Percentiles rank a stretch among this genome's conserved stretches.
phyloP scores from a whole-genome alignment of 2,329 filamentous ascomycete species.

The Fonsecaea pedrosoi region DNA sequence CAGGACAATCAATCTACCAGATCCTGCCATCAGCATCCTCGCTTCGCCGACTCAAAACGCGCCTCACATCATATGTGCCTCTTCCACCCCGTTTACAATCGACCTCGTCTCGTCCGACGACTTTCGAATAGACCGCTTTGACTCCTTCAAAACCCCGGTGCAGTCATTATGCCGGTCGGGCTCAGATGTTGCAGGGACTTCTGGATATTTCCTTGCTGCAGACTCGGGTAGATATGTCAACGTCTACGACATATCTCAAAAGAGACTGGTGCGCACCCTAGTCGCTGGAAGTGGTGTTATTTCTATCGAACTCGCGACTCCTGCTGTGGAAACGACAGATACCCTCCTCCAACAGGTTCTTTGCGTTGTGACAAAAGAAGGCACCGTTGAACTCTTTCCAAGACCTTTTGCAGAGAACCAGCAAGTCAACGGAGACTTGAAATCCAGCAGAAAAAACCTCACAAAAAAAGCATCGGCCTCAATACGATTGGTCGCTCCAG shows the following conservation, averaged over 20 bases:
- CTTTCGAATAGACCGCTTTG: constrained; percentile 51
- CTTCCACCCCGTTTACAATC: constrained; percentile 57
- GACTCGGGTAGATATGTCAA: constrained; percentile 60
- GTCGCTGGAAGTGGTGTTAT: constrained; percentile 57
- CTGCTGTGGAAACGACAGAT: constrained; percentile 33
- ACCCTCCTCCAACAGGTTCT: constrained; percentile 49
- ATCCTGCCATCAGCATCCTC: constrained; percentile 50
- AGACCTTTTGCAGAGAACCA: constrained; percentile 53
- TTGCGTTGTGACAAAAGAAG: constrained; percentile 56
- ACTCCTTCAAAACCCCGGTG: constrained; percentile 58
- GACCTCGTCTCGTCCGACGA: constrained; percentile 48
- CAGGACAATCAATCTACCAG: constrained; percentile 54
- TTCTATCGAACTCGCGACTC: constrained; percentile 47
- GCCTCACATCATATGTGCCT: constrained; percentile 57
- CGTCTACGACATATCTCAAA: constrained; percentile 53
- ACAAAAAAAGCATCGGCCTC: constrained; percentile 55
- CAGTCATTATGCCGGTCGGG: constrained; percentile 55
- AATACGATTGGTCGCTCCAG: constrained; percentile 54
- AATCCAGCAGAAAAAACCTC: constrained; percentile 45
- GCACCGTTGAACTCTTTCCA: constrained; percentile 58
- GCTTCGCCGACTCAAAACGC: constrained; percentile 51
- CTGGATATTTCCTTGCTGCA: constrained; percentile 55
- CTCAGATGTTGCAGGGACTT: constrained; percentile 40
- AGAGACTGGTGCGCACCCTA: constrained; percentile 55
- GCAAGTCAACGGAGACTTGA: constrained; percentile 43